These are phyloP conservation scores for Sclerotiophoma versabilis DNA, from an alignment of 2,329 filamentous ascomycete species.

Conservation along the genomic window DNA sequence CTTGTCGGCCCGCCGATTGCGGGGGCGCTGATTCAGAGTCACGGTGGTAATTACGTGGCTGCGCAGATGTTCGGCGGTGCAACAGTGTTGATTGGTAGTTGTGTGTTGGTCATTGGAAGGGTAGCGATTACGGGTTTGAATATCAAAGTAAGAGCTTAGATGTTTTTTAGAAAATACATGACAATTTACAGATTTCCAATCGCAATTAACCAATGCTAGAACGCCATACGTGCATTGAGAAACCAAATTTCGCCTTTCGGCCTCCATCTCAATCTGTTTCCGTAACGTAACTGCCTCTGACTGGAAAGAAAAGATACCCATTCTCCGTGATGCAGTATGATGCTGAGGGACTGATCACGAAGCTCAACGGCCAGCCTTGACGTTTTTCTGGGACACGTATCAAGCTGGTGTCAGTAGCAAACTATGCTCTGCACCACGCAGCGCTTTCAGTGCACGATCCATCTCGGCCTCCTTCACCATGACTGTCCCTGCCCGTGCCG, in stretches of 20 bases:
- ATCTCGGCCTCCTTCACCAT: constrained; percentile 81
- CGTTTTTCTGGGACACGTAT: background rate
- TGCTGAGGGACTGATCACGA: no score
- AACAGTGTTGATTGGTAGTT: constrained; percentile 38
- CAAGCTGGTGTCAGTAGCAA: constrained; percentile 27
- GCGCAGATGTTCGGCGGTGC: constrained; percentile 54
- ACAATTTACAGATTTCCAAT: background rate
- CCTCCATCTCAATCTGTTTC: no score
- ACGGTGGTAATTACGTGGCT: constrained; percentile 51
- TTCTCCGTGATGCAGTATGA: background rate
- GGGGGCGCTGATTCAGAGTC: constrained; percentile 53
- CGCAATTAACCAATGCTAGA: background rate
- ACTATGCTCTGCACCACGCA: constrained; percentile 56
- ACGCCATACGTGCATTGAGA: no score
- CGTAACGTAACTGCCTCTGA: no score
- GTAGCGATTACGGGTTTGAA: constrained; percentile 40
- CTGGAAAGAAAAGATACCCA: background rate
- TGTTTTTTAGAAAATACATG: background rate
- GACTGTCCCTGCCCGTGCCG: constrained; percentile 85
- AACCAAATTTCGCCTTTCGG: no score
- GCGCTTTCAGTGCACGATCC: constrained; percentile 73
- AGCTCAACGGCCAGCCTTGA: background rate
- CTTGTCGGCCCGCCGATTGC: constrained; percentile 58
- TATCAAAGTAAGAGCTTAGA: constrained; percentile 35
- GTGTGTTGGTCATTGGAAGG: constrained; percentile 39